Conservation (phyloP, 2,329 filamentous ascomycete species). For the Calonectria pteridis region DNA sequence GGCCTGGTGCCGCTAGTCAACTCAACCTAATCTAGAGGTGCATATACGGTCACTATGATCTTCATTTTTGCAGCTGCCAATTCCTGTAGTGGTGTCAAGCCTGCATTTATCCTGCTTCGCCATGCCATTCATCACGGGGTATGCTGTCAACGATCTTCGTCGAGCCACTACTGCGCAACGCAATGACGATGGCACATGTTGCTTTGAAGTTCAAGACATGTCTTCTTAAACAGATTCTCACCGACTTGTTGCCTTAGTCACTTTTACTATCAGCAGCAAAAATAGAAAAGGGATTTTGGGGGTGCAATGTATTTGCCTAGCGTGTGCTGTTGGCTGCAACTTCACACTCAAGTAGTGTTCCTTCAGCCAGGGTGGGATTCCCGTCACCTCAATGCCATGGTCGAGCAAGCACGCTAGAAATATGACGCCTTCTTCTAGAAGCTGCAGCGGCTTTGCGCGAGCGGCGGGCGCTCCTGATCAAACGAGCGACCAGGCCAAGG, state of each 20-base stretch:
- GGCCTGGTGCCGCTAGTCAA: background rate
- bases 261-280: background rate
- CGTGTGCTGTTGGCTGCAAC: background rate
- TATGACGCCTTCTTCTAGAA: background rate
- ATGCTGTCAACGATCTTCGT: background rate
- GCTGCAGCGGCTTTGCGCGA: slow-evolving; percentile 15
- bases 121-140: background rate
- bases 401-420: background rate
- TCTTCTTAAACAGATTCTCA: background rate
- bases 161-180: background rate
- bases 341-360: background rate
- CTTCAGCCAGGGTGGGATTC: background rate
- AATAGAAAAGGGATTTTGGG: background rate
- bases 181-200: background rate
- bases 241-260: background rate
- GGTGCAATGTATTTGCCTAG: background rate
- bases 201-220: background rate
- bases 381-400: no score
- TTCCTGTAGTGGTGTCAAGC: background rate
- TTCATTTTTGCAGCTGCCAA: background rate
- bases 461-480: slow-evolving; percentile 20
- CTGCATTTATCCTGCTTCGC: background rate
- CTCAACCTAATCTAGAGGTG: background rate
- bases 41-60: background rate
- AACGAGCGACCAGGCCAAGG: slow-evolving; percentile 24